Conservation (phyloP, 495 filamentous ascomycete species). For the Choiromyces venosus region DNA sequence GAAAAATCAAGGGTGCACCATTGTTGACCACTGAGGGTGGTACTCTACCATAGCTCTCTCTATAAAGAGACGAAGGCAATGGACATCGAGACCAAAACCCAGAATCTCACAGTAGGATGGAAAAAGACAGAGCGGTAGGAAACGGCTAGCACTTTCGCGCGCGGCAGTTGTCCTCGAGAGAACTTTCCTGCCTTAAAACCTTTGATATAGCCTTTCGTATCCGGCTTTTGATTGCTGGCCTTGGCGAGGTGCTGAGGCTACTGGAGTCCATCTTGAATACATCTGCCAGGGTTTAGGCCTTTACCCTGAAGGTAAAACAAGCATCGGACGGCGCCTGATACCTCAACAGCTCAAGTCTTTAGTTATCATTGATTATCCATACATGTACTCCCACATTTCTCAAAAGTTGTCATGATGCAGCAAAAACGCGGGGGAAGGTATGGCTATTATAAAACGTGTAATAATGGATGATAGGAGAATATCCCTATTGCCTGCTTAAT, state of each 20-base stretch:
- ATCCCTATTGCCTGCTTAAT: too few species aligned
- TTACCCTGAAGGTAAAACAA: too few species aligned
- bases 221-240: background rate
- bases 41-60: background rate
- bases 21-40: background rate
- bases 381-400: too few species aligned
- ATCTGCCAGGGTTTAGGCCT: background rate
- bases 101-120: background rate
- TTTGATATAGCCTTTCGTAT: background rate
- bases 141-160: background rate
- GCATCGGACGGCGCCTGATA: background rate
- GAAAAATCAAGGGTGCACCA: background rate
- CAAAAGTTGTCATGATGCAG: too few species aligned
- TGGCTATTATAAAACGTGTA: too few species aligned
- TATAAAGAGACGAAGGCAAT: background rate
- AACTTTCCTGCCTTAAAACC: background rate
- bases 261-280: background rate
- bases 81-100: background rate
- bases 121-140: background rate
- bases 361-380: too few species aligned
- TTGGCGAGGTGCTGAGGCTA: background rate
- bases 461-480: too few species aligned
- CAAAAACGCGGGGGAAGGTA: too few species aligned
- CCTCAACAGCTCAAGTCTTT: too few species aligned
- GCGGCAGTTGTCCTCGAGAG: background rate